Conservation (phyloP, 176 grass and related monocot genomes). For the Canna indica region DNA sequence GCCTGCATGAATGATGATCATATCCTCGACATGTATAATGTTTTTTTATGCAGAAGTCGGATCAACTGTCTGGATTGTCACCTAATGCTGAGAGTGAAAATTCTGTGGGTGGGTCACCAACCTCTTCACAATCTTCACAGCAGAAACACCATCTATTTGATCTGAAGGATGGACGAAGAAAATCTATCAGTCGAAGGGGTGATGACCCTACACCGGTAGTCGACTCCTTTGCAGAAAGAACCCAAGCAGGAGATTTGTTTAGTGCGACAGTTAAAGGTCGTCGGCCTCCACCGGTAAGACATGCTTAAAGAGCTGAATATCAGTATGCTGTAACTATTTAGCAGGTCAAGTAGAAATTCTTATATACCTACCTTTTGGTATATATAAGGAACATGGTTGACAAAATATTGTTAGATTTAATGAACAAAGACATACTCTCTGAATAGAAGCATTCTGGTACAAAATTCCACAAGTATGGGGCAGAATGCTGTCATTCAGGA, state of each 20-base stretch:
- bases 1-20: conserved; percentile 1
- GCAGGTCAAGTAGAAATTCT: neutral
- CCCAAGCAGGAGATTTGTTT: conserved; percentile 89
- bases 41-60: conserved; percentile 53
- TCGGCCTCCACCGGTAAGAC: conserved; percentile 54
- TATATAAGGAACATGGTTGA: no score
- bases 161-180: conserved; percentile 80
- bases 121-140: conserved; percentile 50
- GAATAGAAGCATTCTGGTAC: no score
- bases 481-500: no score
- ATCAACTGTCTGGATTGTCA: conserved; percentile 58
- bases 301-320: conserved; percentile 2
- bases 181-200: conserved; percentile 71
- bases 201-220: conserved; percentile 32
- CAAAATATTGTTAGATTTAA: no score
- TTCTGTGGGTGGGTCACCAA: conserved; percentile 64
- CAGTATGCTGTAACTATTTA: neutral
- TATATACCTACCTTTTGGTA: neutral
- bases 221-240: conserved; percentile 66
- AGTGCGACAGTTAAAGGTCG: conserved; percentile 56
- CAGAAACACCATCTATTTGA: conserved; percentile 64
- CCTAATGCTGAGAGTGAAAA: conserved; percentile 49
- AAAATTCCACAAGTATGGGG: no score
- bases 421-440: no score
- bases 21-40: neutral